These are phyloP conservation scores for Yamadazyma epiphylla DNA, from an alignment of 1,139 yeast genomes.

Conservation along the genomic window DNA sequence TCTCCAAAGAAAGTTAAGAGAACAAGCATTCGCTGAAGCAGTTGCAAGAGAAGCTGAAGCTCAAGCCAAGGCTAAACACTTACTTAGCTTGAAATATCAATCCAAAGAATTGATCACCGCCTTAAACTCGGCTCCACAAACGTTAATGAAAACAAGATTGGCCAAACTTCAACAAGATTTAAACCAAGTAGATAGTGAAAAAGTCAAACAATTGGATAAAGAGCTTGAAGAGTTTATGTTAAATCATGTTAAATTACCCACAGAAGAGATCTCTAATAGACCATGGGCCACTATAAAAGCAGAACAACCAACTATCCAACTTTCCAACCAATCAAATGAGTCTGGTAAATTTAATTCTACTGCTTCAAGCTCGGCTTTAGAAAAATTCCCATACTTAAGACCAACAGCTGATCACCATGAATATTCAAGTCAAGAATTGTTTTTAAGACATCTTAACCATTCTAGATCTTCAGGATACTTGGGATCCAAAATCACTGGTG, in stretches of 20 bases:
- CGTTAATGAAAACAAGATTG: slow-evolving; percentile 28
- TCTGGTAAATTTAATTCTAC: slow-evolving; percentile 16
- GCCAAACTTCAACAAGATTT: slow-evolving; percentile 29
- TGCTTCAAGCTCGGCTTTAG: slow-evolving; percentile 27
- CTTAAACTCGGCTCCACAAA: slow-evolving; percentile 36
- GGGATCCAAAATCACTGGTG: slow-evolving; percentile 64
- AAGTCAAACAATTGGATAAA: slow-evolving; percentile 39
- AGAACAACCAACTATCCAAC: slow-evolving; percentile 5
- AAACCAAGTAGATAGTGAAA: slow-evolving; percentile 23
- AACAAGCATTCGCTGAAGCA: slow-evolving; percentile 42
- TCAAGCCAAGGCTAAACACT: slow-evolving; percentile 29
- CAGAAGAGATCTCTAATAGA: slow-evolving; percentile 23
- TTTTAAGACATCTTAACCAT: slow-evolving; percentile 62
- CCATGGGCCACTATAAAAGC: slow-evolving; percentile 28
- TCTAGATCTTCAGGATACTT: slow-evolving; percentile 45
- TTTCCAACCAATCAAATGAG: slow-evolving; percentile 3
- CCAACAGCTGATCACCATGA: slow-evolving; percentile 43
- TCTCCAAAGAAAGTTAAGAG: slow-evolving; percentile 33
- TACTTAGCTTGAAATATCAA: slow-evolving; percentile 31
- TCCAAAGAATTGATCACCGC: slow-evolving; percentile 25
- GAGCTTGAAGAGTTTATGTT: slow-evolving; percentile 40
- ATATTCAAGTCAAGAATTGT: slow-evolving; percentile 74
- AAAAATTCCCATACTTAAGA: slow-evolving; percentile 36
- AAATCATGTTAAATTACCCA: slow-evolving; percentile 32
- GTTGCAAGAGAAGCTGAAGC: slow-evolving; percentile 44